Conservation (phyloP, 352 stramenopile species). For the Globisporangium sylvaticum region DNA sequence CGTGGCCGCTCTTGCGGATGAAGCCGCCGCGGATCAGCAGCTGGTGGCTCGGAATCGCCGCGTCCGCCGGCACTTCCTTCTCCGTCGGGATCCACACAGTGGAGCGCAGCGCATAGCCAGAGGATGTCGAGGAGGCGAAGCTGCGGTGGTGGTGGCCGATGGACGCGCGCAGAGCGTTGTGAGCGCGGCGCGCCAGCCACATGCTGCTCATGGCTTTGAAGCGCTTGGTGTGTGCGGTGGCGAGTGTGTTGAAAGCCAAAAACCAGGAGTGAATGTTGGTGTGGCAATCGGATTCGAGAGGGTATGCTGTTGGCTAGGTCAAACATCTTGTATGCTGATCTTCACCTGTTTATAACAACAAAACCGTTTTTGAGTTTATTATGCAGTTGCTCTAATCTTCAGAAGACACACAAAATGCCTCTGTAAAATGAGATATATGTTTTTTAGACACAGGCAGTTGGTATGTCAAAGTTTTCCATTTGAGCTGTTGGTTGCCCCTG, state of each 20-base stretch:
- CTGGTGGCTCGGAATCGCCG: conserved; percentile 80
- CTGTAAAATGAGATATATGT: no score
- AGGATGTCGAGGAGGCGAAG: not conserved
- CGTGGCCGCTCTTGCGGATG: conserved; percentile 81
- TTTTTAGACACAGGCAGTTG: no score
- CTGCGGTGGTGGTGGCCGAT: not conserved
- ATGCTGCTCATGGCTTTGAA: conserved; percentile 4
- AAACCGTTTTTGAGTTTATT: no score
- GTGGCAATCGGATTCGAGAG: not conserved
- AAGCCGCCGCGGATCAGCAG: conserved; percentile 82
- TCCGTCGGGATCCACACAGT: conserved; percentile 70
- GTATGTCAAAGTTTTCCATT: not conserved
- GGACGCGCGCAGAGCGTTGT: not conserved
- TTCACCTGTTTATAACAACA: not conserved
- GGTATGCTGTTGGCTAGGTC: not conserved
- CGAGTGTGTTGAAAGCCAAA: not conserved
- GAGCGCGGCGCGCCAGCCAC: conserved; percentile 6
- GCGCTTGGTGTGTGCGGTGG: not conserved
- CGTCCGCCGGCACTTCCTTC: conserved; percentile 72
- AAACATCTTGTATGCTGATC: not conserved
- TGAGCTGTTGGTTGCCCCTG: not conserved
- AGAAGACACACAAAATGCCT: no score
- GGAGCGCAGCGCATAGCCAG: conserved; percentile 32
- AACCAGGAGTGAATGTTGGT: not conserved
- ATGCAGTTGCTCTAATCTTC: no score